Conservation (phyloP, 495 filamentous ascomycete species). For the Xylaria castorea region DNA sequence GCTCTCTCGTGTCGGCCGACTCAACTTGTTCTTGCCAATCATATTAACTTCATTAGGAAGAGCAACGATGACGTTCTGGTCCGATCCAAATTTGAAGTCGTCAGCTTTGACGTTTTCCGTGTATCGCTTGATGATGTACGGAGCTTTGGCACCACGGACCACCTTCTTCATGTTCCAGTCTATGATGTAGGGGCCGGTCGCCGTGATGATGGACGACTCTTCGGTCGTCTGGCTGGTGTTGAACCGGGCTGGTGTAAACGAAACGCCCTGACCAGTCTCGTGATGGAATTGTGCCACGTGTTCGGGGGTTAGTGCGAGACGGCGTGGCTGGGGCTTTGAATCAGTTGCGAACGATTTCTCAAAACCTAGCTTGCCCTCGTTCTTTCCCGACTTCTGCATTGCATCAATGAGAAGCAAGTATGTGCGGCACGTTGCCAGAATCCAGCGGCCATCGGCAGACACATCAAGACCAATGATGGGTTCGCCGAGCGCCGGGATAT, state of each 20-base stretch:
- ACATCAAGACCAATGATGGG: constrained; percentile 94
- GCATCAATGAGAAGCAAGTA: constrained; percentile 94
- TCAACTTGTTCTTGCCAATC: constrained; percentile 83
- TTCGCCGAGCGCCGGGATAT: constrained; percentile 94
- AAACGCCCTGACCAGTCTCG: constrained; percentile 84
- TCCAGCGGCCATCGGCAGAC: constrained; percentile 92
- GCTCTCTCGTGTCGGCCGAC: constrained; percentile 89
- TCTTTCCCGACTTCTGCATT: constrained; percentile 90
- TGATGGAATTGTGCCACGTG: constrained; percentile 97
- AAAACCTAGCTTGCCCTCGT: constrained; percentile 96
- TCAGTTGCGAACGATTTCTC: constrained; percentile 93
- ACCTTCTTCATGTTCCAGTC: constrained; percentile 96
- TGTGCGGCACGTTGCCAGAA: constrained; percentile 91
- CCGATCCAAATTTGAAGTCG: constrained; percentile 95
- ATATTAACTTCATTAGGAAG: constrained; percentile 97
- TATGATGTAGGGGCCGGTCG: constrained; percentile 96
- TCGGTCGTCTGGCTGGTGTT: constrained; percentile 82
- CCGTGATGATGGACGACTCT: constrained; percentile 93
- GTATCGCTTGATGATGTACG: constrained; percentile 96
- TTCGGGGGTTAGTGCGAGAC: constrained; percentile 81
- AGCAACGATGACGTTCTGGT: constrained; percentile 97
- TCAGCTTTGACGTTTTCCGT: constrained; percentile 96
- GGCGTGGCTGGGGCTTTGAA: constrained; percentile 89
- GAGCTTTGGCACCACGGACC: constrained; percentile 75
- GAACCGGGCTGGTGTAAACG: constrained; percentile 91